These are phyloP conservation scores for Aspergillus sojae DNA, from an alignment of 2,329 filamentous ascomycete species.

Conservation along the genomic window DNA sequence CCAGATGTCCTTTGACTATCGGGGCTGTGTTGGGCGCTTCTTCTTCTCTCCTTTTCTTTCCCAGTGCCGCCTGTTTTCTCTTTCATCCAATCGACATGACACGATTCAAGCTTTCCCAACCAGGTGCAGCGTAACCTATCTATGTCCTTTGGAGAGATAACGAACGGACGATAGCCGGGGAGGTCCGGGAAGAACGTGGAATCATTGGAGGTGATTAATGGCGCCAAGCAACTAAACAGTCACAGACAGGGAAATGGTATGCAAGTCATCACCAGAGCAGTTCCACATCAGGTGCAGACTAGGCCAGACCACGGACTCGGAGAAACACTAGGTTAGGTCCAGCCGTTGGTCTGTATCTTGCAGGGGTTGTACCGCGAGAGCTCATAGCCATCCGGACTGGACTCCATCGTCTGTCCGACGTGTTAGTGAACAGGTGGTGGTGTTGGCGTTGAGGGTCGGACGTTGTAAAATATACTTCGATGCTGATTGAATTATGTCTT, in stretches of 20 bases:
- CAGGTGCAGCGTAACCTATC: conserved; percentile 6
- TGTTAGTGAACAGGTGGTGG: neutral
- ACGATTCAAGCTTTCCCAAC: conserved; percentile 9
- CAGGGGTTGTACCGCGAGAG: neutral
- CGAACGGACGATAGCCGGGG: neutral
- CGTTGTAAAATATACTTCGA: neutral
- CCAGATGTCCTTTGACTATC: neutral
- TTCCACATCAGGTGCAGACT: neutral
- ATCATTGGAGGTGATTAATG: conserved; percentile 4
- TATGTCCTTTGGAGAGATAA: conserved; percentile 6
- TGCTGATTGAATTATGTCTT: neutral
- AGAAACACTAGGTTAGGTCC: neutral
- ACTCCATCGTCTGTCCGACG: neutral
- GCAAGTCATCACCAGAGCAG: conserved; percentile 19
- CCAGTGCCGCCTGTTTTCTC: neutral
- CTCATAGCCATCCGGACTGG: neutral
- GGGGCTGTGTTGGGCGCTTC: neutral
- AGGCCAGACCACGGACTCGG: neutral
- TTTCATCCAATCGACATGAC: neutral
- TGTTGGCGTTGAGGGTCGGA: neutral
- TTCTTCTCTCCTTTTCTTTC: neutral
- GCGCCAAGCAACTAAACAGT: conserved; percentile 7
- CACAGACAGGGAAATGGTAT: conserved; percentile 12
- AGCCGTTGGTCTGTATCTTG: neutral
- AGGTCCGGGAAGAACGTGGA: neutral